These are phyloP conservation scores for Daedaleopsis nitida DNA, from an alignment of 768 basidiomycete species.

Conservation along the genomic window DNA sequence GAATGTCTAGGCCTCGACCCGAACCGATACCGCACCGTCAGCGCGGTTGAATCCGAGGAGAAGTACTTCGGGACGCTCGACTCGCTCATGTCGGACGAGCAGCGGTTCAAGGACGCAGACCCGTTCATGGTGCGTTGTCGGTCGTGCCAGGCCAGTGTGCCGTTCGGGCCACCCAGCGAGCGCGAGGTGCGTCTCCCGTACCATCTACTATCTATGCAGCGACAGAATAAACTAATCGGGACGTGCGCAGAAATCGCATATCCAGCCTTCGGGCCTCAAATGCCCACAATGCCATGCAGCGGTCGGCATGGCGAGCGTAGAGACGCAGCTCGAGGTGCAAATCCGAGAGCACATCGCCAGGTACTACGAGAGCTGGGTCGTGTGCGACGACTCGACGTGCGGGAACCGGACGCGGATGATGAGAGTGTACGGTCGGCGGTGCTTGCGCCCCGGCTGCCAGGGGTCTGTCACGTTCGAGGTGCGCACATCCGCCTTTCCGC, in stretches of 20 bases:
- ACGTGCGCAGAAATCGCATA: slow-evolving; percentile 57
- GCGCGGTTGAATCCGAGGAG: slow-evolving; percentile 52
- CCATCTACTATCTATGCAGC: not conserved
- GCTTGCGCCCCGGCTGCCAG: slow-evolving; percentile 67
- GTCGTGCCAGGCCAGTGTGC: slow-evolving; percentile 60
- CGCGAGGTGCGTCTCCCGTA: slow-evolving; percentile 47
- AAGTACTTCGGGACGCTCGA: slow-evolving; percentile 78
- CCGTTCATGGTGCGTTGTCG: slow-evolving; percentile 79
- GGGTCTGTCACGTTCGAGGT: slow-evolving; percentile 80
- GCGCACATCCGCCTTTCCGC: slow-evolving; percentile 26
- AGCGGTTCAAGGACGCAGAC: slow-evolving; percentile 79
- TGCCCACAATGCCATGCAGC: slow-evolving; percentile 68
- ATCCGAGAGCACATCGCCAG: slow-evolving; percentile 73
- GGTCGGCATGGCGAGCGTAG: slow-evolving; percentile 63
- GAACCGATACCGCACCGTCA: slow-evolving; percentile 48
- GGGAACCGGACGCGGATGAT: slow-evolving; percentile 87
- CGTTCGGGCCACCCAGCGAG: slow-evolving; percentile 62
- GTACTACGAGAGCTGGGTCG: slow-evolving; percentile 89
- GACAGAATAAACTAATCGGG: not conserved
- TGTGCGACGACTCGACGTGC: slow-evolving; percentile 88
- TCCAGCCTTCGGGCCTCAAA: slow-evolving; percentile 62
- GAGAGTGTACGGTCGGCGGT: slow-evolving; percentile 87
- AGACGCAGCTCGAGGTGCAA: slow-evolving; percentile 84
- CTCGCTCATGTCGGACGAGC: slow-evolving; percentile 84
- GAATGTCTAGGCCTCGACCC: slow-evolving; percentile 85